phyloP scores from a whole-genome alignment of 345 rosid genomes.

The Brassica rapa region DNA sequence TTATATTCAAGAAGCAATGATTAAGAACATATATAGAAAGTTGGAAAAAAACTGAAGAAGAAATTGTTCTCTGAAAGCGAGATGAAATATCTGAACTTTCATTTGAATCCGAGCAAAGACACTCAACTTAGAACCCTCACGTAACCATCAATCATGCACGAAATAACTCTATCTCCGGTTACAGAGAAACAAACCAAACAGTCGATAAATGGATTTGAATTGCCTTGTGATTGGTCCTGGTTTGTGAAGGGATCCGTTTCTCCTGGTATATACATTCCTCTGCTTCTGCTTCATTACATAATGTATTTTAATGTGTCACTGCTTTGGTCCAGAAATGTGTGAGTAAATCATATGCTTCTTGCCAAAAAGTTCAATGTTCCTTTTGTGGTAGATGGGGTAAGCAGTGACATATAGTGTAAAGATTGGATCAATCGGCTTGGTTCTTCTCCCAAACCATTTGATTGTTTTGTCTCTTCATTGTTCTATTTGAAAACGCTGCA shows the following conservation, averaged over 20 bases:
- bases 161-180: not conserved
- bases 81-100: too few relatives aligned
- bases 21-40: too few relatives aligned
- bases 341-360: slow-evolving; percentile 59
- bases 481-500: slow-evolving; percentile 22
- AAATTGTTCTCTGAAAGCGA: too few relatives aligned
- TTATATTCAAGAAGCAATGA: too few relatives aligned
- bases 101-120: too few relatives aligned
- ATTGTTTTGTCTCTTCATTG: not conserved
- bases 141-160: too few relatives aligned
- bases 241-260: slow-evolving; percentile 92
- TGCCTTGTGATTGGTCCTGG: slow-evolving; percentile 96
- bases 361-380: slow-evolving; percentile 77
- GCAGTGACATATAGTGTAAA: slow-evolving; percentile 43
- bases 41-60: too few relatives aligned
- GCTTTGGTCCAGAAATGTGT: slow-evolving; percentile 65
- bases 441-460: not conserved
- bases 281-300: not conserved
- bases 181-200: slow-evolving; percentile 68
- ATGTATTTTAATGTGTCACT: not conserved
- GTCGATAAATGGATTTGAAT: slow-evolving; percentile 89
- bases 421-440: not conserved
- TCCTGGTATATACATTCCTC: slow-evolving; percentile 61
- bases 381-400: slow-evolving; percentile 83
- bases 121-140: too few relatives aligned